Conservation (phyloP, 306 rosid genomes). For the Begonia peltatifolia region DNA sequence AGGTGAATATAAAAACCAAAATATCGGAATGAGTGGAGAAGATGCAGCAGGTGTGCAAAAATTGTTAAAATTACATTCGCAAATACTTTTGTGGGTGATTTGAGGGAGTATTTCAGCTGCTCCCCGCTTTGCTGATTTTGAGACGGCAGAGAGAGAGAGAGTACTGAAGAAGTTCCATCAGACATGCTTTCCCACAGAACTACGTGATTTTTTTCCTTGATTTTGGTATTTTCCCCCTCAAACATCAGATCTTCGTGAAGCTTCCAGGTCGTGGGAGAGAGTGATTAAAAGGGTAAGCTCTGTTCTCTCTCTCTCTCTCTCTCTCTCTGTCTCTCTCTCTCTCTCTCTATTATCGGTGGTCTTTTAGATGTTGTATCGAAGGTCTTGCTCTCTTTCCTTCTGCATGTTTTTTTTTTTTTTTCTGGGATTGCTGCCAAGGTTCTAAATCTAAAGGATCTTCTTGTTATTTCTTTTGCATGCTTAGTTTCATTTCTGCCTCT, state of each 20-base stretch:
- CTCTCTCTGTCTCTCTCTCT: too few relatives aligned
- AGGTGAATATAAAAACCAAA: too few relatives aligned
- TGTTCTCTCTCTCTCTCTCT: neutral
- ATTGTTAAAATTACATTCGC: neutral
- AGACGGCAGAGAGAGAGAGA: conserved; percentile 17
- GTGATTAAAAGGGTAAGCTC: conserved; percentile 5
- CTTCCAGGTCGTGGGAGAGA: neutral
- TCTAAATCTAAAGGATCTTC: conserved; percentile 2
- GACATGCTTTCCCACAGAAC: neutral
- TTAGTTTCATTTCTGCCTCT: too few relatives aligned
- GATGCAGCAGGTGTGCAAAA: too few relatives aligned
- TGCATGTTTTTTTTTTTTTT: neutral
- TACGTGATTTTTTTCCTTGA: neutral
- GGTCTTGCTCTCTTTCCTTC: too few relatives aligned
- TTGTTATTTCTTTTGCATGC: neutral
- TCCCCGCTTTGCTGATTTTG: too few relatives aligned
- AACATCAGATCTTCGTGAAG: neutral
- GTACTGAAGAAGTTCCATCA: conserved; percentile 54
- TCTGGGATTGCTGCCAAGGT: neutral
- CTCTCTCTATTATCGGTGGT: too few relatives aligned
- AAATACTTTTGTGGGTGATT: too few relatives aligned
- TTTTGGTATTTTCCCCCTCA: neutral
- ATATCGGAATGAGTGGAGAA: neutral
- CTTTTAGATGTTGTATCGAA: too few relatives aligned
- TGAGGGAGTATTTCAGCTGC: conserved; percentile 3